Evolutionary conservation across 1,139 yeast species (phyloP).

Genomic region (Petasospora fabianii): DNA sequence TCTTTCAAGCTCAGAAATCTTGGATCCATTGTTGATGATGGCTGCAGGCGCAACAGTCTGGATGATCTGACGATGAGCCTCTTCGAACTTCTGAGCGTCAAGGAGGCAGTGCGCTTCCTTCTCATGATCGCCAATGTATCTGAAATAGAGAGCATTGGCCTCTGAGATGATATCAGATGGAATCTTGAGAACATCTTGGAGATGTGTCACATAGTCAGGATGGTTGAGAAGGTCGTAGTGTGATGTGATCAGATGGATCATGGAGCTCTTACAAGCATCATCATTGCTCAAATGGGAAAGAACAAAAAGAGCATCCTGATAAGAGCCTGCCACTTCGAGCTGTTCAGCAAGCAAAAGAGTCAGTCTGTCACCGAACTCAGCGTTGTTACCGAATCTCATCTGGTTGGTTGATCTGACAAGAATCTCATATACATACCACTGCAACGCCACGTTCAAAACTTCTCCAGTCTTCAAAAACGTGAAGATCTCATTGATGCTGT

Average conservation of each 20-base stretch:
- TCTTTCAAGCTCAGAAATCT: constrained; percentile 36
- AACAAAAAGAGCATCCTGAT: constrained; percentile 62
- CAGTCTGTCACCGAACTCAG: constrained; percentile 40
- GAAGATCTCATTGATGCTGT: constrained; percentile 23
- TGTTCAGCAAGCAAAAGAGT: constrained; percentile 51
- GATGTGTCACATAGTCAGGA: constrained; percentile 31
- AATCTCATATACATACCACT: constrained; percentile 56
- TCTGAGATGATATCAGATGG: constrained; percentile 48
- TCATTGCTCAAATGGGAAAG: constrained; percentile 51
- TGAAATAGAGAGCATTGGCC: constrained; percentile 47
- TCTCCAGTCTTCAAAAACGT: constrained; percentile 19
- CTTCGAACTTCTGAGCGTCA: constrained; percentile 55
- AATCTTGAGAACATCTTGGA: constrained; percentile 38
- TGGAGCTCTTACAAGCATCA: constrained; percentile 35
- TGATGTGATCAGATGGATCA: constrained; percentile 44
- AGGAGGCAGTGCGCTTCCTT: constrained; percentile 61
- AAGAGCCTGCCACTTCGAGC: constrained; percentile 43
- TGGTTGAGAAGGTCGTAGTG: constrained; percentile 42
- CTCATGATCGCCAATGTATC: constrained; percentile 47
- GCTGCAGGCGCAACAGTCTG: constrained; percentile 65
- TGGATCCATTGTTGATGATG: constrained; percentile 44
- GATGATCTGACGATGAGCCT: constrained; percentile 61
- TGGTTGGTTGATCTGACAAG: constrained; percentile 32
- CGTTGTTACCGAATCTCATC: constrained; percentile 22
- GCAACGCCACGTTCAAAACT: constrained; percentile 35